Conservation (phyloP, 176 grass and related monocot genomes). For the Aechmea fasciata region DNA sequence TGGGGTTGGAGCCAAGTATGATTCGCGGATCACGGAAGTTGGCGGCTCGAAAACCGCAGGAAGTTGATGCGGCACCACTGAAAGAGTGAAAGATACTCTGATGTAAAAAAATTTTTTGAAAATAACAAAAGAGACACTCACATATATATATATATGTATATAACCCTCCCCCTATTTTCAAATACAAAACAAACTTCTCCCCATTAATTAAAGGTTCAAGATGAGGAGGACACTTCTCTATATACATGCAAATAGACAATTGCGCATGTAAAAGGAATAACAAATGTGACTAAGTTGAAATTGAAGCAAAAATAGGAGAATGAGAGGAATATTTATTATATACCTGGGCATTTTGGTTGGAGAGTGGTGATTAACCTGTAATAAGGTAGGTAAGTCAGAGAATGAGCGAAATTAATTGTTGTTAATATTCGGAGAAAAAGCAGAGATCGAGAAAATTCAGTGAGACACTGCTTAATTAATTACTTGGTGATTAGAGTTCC, state of each 20-base stretch:
- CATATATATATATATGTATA: no score
- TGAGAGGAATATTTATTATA: slow-evolving; percentile 30
- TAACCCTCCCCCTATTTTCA: no score
- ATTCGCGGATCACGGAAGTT: slow-evolving; percentile 37
- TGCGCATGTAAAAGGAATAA: no score
- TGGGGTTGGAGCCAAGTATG: slow-evolving; percentile 47
- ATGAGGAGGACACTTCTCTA: no score
- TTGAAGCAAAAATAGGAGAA: background rate
- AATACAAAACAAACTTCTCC: no score
- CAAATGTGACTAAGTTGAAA: no score
- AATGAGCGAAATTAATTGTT: no score
- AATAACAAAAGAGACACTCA: no score
- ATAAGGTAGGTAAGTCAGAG: background rate
- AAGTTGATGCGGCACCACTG: slow-evolving; percentile 54
- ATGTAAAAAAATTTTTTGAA: no score
- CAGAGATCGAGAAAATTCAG: background rate
- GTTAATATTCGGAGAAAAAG: background rate
- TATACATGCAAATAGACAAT: no score
- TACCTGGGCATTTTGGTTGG: slow-evolving; percentile 83
- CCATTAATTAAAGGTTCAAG: no score
- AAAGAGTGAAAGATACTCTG: no score
- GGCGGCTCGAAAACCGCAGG: slow-evolving; percentile 49
- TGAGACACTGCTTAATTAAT: slow-evolving; percentile 33
- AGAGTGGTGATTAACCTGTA: slow-evolving; percentile 48
- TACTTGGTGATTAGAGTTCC: slow-evolving; percentile 63